Evolutionary conservation across 1,139 yeast species (phyloP), one percentile per base, ranked within the genome.

Genomic region (Blastobotrys buckinghamii): DNA sequence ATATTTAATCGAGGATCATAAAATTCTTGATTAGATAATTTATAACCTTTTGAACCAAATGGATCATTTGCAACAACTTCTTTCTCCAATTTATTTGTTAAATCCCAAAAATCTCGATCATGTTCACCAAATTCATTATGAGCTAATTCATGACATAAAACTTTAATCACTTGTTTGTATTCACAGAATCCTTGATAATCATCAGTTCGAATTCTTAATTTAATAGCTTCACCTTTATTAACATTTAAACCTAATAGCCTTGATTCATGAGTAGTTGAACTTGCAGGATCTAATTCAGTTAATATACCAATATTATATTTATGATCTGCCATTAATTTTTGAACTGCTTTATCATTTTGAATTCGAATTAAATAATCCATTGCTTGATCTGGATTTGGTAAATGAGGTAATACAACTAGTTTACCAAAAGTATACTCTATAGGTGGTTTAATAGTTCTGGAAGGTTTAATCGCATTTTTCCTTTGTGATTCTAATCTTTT

Each of bases 101-200:
- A 59, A n/a, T 56, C 61, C 72, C 72, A 68, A 51, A 70, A 70
- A 45, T 60, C 50, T 16, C 59, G 53, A 50, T 67, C 66, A 52
- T 70, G 74, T 15, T 67, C 71, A 4, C 59, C 53, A 47, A 62
- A 59, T 12, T 61, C 66, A 48, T 69, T 70, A 50, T 70, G 74
- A 8, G 73, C 62, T 22, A 70, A 59, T 51, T 70, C 74, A 49
- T 70, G 74, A 51, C 73, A 66, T 27, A 70, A 57, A 9, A 68
- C 70, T 42, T 60, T 64, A 39, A 67, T 54, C 27, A 70, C 61
- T 37, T 64, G 65, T 41, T 58, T 59, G 51, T 68, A 70, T 44
- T 61, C 58, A 42, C 72, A 57, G 57, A 65, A 70, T 6, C 74
- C 74, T 26, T 64, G 64, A 49, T 69, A 67, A 41, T 58, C 63